These are phyloP conservation scores for Malassezia yamatoensis DNA, from an alignment of 1,284 basidiomycete species.

Conservation along the genomic window DNA sequence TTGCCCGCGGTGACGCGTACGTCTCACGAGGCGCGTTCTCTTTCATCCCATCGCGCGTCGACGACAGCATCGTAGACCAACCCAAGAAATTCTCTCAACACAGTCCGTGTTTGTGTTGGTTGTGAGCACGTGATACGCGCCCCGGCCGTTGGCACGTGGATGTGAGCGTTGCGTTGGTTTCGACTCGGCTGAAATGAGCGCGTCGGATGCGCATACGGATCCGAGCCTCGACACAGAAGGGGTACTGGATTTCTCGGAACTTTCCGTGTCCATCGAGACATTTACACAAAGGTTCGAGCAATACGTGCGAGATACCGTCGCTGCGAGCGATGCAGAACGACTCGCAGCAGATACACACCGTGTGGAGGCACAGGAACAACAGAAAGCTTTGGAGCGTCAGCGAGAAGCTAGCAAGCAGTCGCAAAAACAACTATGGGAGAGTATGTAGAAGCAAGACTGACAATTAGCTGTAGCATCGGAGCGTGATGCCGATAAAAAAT, in stretches of 20 bases:
- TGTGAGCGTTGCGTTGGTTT: not conserved
- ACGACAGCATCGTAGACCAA: conserved; percentile 2
- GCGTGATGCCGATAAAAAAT: conserved; percentile 26
- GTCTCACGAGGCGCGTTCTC: conserved; percentile 9
- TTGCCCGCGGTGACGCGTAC: not conserved
- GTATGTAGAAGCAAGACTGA: conserved; percentile 5
- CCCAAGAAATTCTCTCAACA: not conserved
- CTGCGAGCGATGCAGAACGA: conserved; percentile 28
- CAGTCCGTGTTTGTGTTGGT: conserved; percentile 1
- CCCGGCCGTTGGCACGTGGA: not conserved
- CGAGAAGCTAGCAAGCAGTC: conserved; percentile 29
- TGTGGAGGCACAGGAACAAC: conserved; percentile 25
- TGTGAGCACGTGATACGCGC: not conserved
- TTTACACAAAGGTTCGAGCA: conserved; percentile 28
- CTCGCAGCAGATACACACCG: conserved; percentile 27
- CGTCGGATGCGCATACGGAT: not conserved
- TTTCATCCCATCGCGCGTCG: conserved; percentile 6
- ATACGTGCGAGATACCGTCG: conserved; percentile 31
- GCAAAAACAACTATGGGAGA: conserved; percentile 33
- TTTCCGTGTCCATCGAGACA: conserved; percentile 23
- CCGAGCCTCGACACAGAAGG: not conserved
- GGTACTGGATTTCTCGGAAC: conserved; percentile 29
- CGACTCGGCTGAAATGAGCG: not conserved
- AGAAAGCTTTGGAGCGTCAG: conserved; percentile 17
- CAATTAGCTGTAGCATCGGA: conserved; percentile 25